A percentile compares a stretch with the other conserved stretches of the same genome.
phyloP scores from a whole-genome alignment of 2,329 filamentous ascomycete species.

The Trichoderma koningiopsis region DNA sequence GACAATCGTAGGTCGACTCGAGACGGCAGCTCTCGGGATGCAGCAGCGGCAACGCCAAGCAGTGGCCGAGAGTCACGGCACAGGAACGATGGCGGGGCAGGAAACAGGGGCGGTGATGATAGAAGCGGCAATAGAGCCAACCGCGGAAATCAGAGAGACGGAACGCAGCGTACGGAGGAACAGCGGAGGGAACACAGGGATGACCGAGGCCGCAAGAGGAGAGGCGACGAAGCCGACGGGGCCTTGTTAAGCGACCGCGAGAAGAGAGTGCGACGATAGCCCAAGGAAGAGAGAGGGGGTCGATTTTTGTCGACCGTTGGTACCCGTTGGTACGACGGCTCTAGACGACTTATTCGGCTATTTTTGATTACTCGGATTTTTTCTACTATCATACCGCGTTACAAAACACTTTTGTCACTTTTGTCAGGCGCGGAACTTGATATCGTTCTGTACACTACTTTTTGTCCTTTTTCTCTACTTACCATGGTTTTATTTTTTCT shows the following conservation, averaged over 20 bases:
- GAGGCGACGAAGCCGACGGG: constrained; percentile 53
- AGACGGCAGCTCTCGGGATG: constrained; percentile 33
- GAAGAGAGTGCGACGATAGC: constrained; percentile 55
- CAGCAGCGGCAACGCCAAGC: constrained; percentile 37
- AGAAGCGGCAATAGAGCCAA: constrained; percentile 40
- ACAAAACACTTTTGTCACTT: constrained; percentile 15
- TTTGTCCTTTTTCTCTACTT: constrained; percentile 8
- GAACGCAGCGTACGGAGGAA: constrained; percentile 37
- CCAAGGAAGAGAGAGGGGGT: neutral
- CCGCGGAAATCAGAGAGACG: constrained; percentile 41
- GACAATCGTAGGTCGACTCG: constrained; percentile 39
- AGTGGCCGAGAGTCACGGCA: constrained; percentile 40
- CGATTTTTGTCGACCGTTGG: constrained; percentile 17
- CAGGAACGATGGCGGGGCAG: constrained; percentile 33
- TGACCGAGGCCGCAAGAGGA: constrained; percentile 43
- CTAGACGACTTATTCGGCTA: neutral
- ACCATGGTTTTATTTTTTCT: neutral
- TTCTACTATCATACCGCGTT: neutral
- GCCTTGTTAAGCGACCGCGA: constrained; percentile 49
- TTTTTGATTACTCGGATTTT: neutral
- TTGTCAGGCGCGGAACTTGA: constrained; percentile 20
- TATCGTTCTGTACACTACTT: constrained; percentile 6
- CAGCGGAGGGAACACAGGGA: constrained; percentile 41
- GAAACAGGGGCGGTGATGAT: constrained; percentile 37
- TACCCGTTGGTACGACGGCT: constrained; percentile 22